A percentile compares a stretch with the other conserved stretches of the same genome.
Conservation (phyloP, 2,329 filamentous ascomycete genomes). For the Stenocarpella maydis region DNA sequence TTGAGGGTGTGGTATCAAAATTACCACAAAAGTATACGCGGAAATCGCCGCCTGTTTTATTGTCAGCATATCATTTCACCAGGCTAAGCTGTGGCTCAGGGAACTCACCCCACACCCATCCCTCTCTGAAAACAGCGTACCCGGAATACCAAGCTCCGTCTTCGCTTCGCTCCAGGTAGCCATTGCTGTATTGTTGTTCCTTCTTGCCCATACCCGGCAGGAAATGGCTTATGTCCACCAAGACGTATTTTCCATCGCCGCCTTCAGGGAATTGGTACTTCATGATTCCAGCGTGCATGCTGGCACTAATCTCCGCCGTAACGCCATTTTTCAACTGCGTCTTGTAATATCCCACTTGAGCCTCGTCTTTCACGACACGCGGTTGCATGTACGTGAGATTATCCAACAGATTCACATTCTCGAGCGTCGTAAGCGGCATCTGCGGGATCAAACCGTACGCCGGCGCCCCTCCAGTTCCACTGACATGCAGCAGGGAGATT, state of each 20-base stretch:
- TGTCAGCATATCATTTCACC: background rate
- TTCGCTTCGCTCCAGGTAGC: background rate
- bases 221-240: slow-evolving; percentile 72
- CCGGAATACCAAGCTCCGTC: slow-evolving; percentile 7
- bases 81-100: fast-evolving
- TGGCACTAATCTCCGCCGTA: slow-evolving; percentile 63
- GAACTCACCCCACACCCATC: slow-evolving; percentile 7
- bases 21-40: slow-evolving; percentile 68
- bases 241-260: slow-evolving; percentile 52
- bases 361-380: slow-evolving; percentile 56
- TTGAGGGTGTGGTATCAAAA: slow-evolving; percentile 54
- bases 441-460: slow-evolving; percentile 74
- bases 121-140: background rate
- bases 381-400: slow-evolving; percentile 59
- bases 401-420: slow-evolving; percentile 60
- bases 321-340: slow-evolving; percentile 63
- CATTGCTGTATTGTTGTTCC: slow-evolving; percentile 28
- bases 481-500: slow-evolving; percentile 72
- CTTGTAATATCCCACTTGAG: slow-evolving; percentile 69
- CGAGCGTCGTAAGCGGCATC: slow-evolving; percentile 58
- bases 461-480: slow-evolving; percentile 72
- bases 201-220: slow-evolving; percentile 44
- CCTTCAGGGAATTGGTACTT: slow-evolving; percentile 64
- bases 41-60: slow-evolving; percentile 37
- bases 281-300: slow-evolving; percentile 63